These are phyloP conservation scores for Triangularia verruculosa DNA, from an alignment of 2,329 filamentous ascomycete genomes.

Conservation along the genomic window DNA sequence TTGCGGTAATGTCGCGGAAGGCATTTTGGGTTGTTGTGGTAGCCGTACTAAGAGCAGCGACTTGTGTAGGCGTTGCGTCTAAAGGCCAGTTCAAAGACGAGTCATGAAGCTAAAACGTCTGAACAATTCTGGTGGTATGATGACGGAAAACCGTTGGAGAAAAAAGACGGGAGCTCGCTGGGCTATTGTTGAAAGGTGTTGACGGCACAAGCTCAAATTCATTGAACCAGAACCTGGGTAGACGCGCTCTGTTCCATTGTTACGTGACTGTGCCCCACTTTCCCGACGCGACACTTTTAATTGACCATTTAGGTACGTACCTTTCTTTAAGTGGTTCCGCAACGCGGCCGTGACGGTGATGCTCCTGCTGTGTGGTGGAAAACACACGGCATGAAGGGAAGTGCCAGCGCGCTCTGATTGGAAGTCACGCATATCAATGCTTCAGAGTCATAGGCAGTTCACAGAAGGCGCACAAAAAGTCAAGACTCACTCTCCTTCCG, in stretches of 20 bases:
- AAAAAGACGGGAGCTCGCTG: not conserved
- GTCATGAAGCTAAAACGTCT: not conserved
- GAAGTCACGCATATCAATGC: not conserved
- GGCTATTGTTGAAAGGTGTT: not conserved
- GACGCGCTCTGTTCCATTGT: conserved; percentile 27
- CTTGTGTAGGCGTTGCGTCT: not conserved
- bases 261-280: conserved; percentile 33
- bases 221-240: not conserved
- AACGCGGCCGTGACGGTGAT: not conserved
- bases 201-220: conserved; percentile 9
- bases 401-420: not conserved
- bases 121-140: too few relatives aligned
- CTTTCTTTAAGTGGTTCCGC: not conserved
- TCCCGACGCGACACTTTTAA: conserved; percentile 23
- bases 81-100: not conserved
- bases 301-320: conserved; percentile 15
- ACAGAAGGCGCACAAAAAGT: not conserved
- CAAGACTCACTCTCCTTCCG: too few relatives aligned
- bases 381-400: not conserved
- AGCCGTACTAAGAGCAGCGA: not conserved
- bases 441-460: not conserved
- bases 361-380: not conserved
- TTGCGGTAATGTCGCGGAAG: conserved; percentile 55
- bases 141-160: not conserved
- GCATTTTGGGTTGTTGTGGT: conserved; percentile 17